Evolutionary conservation across 345 rosid genomes (phyloP), one percentile per base, ranked within the genome.

Genomic region (Acer campestre): DNA sequence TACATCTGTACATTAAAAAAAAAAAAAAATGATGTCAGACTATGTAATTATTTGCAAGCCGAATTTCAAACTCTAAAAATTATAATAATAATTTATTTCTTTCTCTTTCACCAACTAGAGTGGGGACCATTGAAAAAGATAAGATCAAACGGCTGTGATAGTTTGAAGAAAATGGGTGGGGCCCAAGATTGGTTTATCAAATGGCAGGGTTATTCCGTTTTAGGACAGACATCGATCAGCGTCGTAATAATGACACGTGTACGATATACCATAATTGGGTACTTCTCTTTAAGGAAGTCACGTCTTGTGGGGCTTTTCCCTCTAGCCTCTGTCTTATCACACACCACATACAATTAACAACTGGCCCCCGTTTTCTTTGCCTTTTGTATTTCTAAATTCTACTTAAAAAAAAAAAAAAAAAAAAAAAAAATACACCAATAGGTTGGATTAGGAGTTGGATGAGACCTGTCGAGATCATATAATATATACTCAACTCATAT

Each of bases 241-340:
- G 77, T 90, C 91, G 77, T 6, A 46, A 59, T 77, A 67, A 77
- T 74, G 85, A 82, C 89, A 82, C 81, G 81, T 79, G 82, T 87
- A 84, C 79, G 68, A 7, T 29, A 59, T 77, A 23, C 87, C 64
- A 2, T 9, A 69, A 63, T 61, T 2, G 83, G 85, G 35, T 16
- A 79, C 70, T 64, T 68, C 71, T 82, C 83, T 80, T 83, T 65
- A 82, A 76, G 83, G 83, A 82, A 78, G 87, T 85, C 86, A 84
- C 86, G 75, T 88, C 87, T 58, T 16, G 82, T 71, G 84, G 85
- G 85, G 77, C 20, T 69, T 56, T 31, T 23, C 64, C 48, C 10
- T 35, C 11, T 1, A 59, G 68, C 68, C 67, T 13, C 42, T 44
- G 68, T 44, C 68, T 66, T 9, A 61, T 20, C 67, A 7, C 38